Evolutionary conservation across 768 basidiomycete genomes (phyloP).

Genomic region (Amanita molliuscula): DNA sequence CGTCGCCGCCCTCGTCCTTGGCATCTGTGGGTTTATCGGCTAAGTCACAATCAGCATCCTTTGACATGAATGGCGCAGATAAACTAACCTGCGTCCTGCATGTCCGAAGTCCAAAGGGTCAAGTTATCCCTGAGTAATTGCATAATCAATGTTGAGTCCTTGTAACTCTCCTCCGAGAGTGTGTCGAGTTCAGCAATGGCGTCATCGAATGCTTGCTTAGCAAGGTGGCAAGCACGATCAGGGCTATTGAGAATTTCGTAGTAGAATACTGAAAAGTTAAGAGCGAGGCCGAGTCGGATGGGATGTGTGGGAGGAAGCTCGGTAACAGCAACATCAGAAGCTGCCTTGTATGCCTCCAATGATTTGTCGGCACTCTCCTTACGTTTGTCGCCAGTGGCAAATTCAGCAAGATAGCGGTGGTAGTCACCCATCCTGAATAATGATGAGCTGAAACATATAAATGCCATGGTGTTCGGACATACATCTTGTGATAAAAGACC

Average conservation of each 20-base stretch:
- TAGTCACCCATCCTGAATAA: conserved; percentile 91
- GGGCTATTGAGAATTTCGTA: conserved; percentile 99
- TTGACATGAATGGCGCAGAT: background rate
- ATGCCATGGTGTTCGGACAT: conserved; percentile 16
- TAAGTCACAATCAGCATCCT: conserved; percentile 13
- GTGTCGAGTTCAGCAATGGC: conserved; percentile 99
- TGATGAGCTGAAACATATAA: conserved; percentile 12
- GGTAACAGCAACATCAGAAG: conserved; percentile 92
- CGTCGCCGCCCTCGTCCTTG: conserved; percentile 59
- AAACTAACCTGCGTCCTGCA: conserved; percentile 80
- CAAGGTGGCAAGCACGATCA: conserved; percentile 96
- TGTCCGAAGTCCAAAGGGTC: conserved; percentile 96
- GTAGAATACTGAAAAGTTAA: conserved; percentile 99
- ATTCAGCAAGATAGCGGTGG: conserved; percentile 98
- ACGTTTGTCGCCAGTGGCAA: conserved; percentile 95
- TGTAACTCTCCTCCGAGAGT: conserved; percentile 97
- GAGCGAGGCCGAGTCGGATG: conserved; percentile 94
- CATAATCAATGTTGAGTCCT: conserved; percentile 97
- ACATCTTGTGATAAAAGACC: conserved; percentile 99
- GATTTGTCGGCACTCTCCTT: conserved; percentile 97
- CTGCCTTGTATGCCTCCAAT: conserved; percentile 94
- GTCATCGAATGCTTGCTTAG: conserved; percentile 98
- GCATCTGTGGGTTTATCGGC: conserved; percentile 62
- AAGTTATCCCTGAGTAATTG: conserved; percentile 96
- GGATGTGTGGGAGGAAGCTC: conserved; percentile 95